A percentile compares a stretch with the other conserved stretches of the same genome.
phyloP scores from a whole-genome alignment of 106 monocot genomes.

The Xerophyta viscosa region DNA sequence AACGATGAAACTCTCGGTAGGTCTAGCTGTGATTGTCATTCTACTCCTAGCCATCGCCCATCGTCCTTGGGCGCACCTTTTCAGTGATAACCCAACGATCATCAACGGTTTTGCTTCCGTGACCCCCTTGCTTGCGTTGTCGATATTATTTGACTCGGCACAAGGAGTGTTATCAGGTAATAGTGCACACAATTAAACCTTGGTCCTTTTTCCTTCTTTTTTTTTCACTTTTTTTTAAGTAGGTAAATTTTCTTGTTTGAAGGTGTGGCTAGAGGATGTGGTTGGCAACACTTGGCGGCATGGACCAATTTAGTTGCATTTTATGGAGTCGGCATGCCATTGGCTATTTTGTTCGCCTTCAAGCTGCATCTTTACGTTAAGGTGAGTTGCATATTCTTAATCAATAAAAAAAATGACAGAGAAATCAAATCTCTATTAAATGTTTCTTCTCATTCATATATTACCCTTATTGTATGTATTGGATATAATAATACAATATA shows the following conservation, averaged over 20 bases:
- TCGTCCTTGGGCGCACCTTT: constrained; percentile 53
- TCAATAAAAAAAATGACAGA: not conserved
- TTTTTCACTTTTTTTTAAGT: not conserved
- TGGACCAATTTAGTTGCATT: constrained; percentile 75
- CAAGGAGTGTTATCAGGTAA: constrained; percentile 80
- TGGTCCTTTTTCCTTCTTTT: not conserved
- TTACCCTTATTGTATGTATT: too few relatives aligned
- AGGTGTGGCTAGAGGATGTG: constrained; percentile 91
- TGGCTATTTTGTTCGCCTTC: constrained; percentile 54
- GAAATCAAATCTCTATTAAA: not conserved
- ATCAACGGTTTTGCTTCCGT: constrained; percentile 42
- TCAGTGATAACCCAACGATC: constrained; percentile 44
- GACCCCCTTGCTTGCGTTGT: constrained; percentile 51
- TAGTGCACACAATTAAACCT: not conserved
- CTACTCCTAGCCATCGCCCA: constrained; percentile 33
- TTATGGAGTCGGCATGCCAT: constrained; percentile 61
- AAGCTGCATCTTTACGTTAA: constrained; percentile 32
- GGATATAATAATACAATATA: too few relatives aligned
- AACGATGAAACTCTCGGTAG: constrained; percentile 54
- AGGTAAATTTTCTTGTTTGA: not conserved
- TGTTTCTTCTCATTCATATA: too few relatives aligned
- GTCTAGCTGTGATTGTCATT: constrained; percentile 29
- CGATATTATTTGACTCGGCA: constrained; percentile 65
- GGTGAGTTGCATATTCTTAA: constrained; percentile 17
- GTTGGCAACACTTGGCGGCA: constrained; percentile 87